Base-by-base conservation (phyloP, 163 green algal species). In the Trebouxia gelatinosa region DNA sequence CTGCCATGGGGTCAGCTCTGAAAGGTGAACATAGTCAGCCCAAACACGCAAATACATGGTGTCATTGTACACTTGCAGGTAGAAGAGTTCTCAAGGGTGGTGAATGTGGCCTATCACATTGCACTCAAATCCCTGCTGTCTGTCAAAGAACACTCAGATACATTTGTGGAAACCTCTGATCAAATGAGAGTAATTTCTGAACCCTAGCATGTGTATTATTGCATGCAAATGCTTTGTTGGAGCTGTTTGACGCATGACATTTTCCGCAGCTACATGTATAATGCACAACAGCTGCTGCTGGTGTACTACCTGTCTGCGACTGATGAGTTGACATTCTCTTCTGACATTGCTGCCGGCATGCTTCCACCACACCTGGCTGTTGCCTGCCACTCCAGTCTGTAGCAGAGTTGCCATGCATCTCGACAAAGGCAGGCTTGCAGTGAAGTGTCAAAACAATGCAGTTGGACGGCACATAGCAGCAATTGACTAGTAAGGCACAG, bases 341-440 rank as follows among this genome's bases (percentile, higher is more conserved):
- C 43, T 35, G 0, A 84, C 58, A 28, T 81, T 66, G 54, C 54
- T 51, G 57, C 80, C 82, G 23, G 83, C 85, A 72, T 91, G 87
- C 67, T 83, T 84, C 87, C 87, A 91, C 87, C 87, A 91, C 35
- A 46, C 58, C 21, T 61, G 26, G 31, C 81, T 80, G 70, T 88
- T 78, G 2, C 35, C 65, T 17, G 39, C 23, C 38, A 91, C 83
- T n/a, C n/a, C n/a, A n/a, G n/a, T n/a, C n/a, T n/a, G n/a, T n/a
- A n/a, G n/a, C n/a, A n/a, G n/a, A n/a, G n/a, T n/a, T n/a, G n/a
- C n/a, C n/a, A n/a, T n/a, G n/a, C n/a, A n/a, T n/a, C n/a, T n/a
- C n/a, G n/a, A n/a, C n/a, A n/a, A n/a, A n/a, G n/a, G n/a, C n/a
- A n/a, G n/a, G n/a, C n/a, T n/a, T n/a, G n/a, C n/a, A n/a, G n/a